A percentile compares a stretch with the other conserved stretches of the same genome.
These are phyloP conservation scores for Zymoseptoria brevis DNA, from an alignment of 2,329 filamentous ascomycete genomes.

Conservation along the genomic window DNA sequence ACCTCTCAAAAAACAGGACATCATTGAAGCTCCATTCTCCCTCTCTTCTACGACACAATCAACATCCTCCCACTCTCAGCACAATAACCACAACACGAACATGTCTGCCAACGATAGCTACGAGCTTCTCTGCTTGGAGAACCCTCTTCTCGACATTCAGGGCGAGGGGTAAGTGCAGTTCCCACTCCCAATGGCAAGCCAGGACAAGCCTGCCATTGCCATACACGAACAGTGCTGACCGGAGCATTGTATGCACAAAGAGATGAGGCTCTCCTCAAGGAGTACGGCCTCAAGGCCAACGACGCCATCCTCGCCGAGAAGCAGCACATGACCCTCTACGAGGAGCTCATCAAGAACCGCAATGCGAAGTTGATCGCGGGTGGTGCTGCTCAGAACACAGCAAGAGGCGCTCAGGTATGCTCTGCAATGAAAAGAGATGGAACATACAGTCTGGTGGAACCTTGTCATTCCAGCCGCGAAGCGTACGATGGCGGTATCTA, in stretches of 20 bases:
- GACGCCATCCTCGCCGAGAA: conserved; percentile 94
- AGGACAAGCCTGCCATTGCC: neutral
- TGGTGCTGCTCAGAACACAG: conserved; percentile 95
- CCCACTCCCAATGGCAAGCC: conserved; percentile 8
- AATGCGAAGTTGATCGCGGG: conserved; percentile 92
- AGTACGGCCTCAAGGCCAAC: conserved; percentile 91
- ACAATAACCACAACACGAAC: neutral
- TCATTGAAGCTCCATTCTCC: neutral
- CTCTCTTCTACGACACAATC: neutral
- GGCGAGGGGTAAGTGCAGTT: conserved; percentile 51
- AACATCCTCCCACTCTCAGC: neutral
- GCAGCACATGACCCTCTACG: conserved; percentile 82
- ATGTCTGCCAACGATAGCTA: conserved; percentile 49
- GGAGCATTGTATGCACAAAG: conserved; percentile 39
- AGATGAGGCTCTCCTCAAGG: conserved; percentile 74
- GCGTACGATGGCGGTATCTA: neutral
- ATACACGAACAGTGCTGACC: neutral
- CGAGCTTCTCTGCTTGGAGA: conserved; percentile 88
- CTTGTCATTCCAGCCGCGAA: neutral
- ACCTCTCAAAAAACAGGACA: neutral
- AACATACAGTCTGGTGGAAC: neutral
- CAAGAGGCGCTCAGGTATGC: conserved; percentile 72
- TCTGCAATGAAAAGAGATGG: neutral
- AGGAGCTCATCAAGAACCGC: conserved; percentile 87
- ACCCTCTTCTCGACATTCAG: conserved; percentile 96